phyloP scores from a whole-genome alignment of 306 rosid genomes.

The Vachellia pachyceras region DNA sequence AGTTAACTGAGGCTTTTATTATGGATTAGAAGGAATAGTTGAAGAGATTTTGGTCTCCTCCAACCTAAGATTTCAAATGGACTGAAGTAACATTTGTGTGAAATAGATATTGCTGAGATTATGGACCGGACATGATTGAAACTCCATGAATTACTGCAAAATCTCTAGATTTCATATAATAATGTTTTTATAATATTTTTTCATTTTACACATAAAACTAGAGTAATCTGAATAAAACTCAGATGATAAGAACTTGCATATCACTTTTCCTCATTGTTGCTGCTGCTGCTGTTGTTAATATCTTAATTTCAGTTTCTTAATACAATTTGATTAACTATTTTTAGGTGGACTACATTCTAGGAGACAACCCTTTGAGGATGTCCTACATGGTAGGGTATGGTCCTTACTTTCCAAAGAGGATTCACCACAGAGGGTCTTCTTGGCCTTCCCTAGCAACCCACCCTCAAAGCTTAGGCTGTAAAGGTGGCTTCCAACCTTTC shows the following conservation, averaged over 20 bases:
- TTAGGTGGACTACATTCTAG: conserved; percentile 89
- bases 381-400: conserved; percentile 97
- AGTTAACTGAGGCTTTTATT: no score
- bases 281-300: neutral
- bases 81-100: no score
- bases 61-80: neutral
- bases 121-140: neutral
- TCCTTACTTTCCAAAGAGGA: conserved; percentile 66
- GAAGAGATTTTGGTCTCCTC: neutral
- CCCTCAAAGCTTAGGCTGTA: conserved; percentile 73
- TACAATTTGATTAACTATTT: conserved; percentile 13
- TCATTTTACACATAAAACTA: no score
- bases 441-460: conserved; percentile 72
- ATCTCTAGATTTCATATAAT: no score
- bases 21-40: neutral
- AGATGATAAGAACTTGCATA: no score
- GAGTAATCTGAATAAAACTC: no score
- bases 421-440: conserved; percentile 97
- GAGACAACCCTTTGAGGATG: conserved; percentile 79
- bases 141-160: neutral
- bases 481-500: conserved; percentile 79
- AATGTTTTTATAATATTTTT: no score
- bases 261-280: no score
- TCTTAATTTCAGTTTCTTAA: neutral
- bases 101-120: neutral